Evolutionary conservation across 306 rosid genomes (phyloP).

Genomic region (Ziziphus jujuba): DNA sequence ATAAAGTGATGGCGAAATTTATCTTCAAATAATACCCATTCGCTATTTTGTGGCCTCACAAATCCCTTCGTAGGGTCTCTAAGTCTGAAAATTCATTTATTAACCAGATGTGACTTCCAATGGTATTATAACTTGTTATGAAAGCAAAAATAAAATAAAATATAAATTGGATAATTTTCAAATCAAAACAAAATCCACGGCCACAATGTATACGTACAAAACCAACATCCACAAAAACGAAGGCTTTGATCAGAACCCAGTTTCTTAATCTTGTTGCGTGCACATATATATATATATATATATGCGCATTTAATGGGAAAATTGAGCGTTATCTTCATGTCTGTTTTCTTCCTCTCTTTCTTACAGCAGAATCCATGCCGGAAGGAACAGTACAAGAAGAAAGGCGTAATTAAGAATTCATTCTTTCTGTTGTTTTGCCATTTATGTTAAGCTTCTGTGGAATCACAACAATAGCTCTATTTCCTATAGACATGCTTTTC

Average conservation of each 20-base stretch:
- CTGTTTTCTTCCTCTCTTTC: too few species aligned
- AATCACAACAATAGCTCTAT: background rate
- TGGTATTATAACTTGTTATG: too few species aligned
- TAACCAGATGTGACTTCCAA: background rate
- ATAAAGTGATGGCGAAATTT: constrained; percentile 29
- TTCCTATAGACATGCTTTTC: background rate
- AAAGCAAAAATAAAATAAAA: background rate
- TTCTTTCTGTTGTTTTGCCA: too few species aligned
- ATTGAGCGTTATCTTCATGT: constrained; percentile 1
- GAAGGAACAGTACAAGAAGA: background rate
- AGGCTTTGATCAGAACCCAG: constrained; percentile 12
- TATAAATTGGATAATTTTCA: too few species aligned
- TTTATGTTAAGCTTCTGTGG: too few species aligned
- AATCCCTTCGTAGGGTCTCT: background rate
- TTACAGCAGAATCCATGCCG: too few species aligned
- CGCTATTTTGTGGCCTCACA: constrained; percentile 22
- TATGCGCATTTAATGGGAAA: background rate
- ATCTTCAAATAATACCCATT: constrained; percentile 18
- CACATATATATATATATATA: too few species aligned
- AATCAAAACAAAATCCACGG: background rate
- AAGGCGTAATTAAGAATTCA: too few species aligned
- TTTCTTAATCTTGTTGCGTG: background rate
- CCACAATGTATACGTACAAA: background rate
- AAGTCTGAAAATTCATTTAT: constrained; percentile 12
- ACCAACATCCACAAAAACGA: background rate